Percentiles rank a stretch among this genome's conserved stretches.
phyloP scores from a whole-genome alignment of 2,329 filamentous ascomycete genomes.

The Tolypocladium inflatum region DNA sequence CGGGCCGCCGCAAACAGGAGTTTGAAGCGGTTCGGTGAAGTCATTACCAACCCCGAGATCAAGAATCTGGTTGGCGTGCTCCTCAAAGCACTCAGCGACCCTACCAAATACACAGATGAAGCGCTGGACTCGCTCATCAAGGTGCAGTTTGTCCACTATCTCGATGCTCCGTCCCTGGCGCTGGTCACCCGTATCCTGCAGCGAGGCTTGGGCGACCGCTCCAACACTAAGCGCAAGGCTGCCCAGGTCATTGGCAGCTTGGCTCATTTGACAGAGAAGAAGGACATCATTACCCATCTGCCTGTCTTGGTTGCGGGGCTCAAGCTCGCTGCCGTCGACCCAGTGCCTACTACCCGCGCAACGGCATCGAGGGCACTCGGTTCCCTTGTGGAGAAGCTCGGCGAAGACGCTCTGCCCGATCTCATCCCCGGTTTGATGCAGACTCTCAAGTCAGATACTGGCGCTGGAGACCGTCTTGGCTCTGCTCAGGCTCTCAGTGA shows the following conservation, averaged over 20 bases:
- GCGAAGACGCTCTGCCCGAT: conserved; percentile 91
- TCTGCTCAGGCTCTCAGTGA: conserved; percentile 95
- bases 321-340: conserved; percentile 83
- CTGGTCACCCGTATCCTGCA: conserved; percentile 93
- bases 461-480: conserved; percentile 89
- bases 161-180: conserved; percentile 93
- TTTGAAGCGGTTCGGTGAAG: conserved; percentile 94
- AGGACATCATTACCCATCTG: conserved; percentile 83
- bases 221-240: conserved; percentile 91
- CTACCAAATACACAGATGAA: conserved; percentile 93
- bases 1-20: conserved; percentile 86
- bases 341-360: conserved; percentile 89
- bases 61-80: conserved; percentile 86
- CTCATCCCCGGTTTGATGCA: conserved; percentile 97
- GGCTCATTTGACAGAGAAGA: conserved; percentile 92
- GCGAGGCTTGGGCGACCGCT: conserved; percentile 81
- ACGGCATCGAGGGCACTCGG: conserved; percentile 93
- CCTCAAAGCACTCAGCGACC: conserved; percentile 92
- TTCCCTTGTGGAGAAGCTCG: conserved; percentile 94
- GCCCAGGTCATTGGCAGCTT: conserved; percentile 96
- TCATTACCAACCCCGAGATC: conserved; percentile 96
- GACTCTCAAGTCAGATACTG: conserved; percentile 93
- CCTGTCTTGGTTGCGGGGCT: conserved; percentile 88
- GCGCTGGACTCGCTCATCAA: conserved; percentile 92
- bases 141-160: conserved; percentile 95